A percentile compares a stretch with the other conserved stretches of the same genome.
Conservation (phyloP, 805 yeast genomes). For the Saccharomycopsis fodiens region DNA sequence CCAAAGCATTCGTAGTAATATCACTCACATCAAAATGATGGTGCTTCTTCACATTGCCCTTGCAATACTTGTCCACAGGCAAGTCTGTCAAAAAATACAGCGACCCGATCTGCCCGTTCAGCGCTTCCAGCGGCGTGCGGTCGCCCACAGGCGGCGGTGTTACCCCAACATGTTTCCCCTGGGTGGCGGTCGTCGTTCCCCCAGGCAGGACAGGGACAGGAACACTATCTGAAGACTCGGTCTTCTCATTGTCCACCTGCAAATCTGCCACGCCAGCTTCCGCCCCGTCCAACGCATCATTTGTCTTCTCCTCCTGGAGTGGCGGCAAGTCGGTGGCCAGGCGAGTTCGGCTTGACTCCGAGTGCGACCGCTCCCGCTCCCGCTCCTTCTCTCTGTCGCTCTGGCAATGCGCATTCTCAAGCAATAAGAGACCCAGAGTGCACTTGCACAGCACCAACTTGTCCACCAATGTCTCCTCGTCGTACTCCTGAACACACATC, state of each 20-base stretch:
- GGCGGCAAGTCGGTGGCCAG: neutral
- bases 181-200: neutral
- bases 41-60: constrained; percentile 16
- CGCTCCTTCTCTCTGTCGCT: neutral
- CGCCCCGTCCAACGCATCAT: constrained; percentile 3
- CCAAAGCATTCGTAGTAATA: constrained; percentile 15
- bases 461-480: constrained; percentile 19
- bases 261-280: neutral
- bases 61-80: constrained; percentile 11
- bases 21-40: constrained; percentile 13
- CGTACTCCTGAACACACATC: constrained; percentile 48
- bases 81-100: constrained; percentile 4
- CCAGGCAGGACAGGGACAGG: neutral
- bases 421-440: constrained; percentile 3
- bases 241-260: neutral
- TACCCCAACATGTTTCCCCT: neutral
- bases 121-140: neutral
- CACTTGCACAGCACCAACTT: constrained; percentile 1
- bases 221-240: neutral
- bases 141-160: neutral
- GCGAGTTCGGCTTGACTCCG: neutral
- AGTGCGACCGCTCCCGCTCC: neutral
- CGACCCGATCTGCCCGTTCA: neutral
- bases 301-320: neutral
- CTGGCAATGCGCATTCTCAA: neutral